Base-by-base conservation (phyloP, 768 basidiomycete species). In the Phaeotremella fagi region DNA sequence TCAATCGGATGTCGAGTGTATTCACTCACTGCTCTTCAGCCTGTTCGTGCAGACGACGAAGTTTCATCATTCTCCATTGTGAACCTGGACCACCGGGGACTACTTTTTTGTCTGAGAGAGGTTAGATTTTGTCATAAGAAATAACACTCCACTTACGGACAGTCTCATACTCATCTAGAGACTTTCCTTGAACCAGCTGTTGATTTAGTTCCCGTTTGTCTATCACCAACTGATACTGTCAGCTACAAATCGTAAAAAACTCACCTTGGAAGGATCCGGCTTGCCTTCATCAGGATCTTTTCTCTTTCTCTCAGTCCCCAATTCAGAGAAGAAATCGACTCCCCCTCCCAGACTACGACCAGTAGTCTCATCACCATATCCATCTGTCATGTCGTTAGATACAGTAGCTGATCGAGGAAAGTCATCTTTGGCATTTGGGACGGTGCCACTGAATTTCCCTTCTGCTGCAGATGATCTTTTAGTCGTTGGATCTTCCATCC, bases 1-100 rank as follows among this genome's bases (percentile, higher is more conserved):
- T 54, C 51, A 63, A 28, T 49, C 14, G 9, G 31, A 33, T 33
- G 16, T 26, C 16, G 6, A 4, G 23, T 38, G 27, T 12, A 41
- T 28, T n/a, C 38, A 63, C 70, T 64, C 48, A 74, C 72, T 92
- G 90, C 66, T 97, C 92, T 54, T 89, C 84, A 0, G 87, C 90
- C 2, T 87, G 81, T 71, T 98, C 94, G 68, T 89, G 92, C 0
- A 90, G 85, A 15, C 88, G 81, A 35, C 85, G 82, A 0, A 99
- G 82, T 63, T 91, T 90, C 85, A 88, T 90, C 95, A 98, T 98
- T 15, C 95, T 84, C 94, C 95, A 99, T 68, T 83, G 84, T 2
- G 89, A 90, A 11, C 94, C 94, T 3, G 91, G 87, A 1, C 90
- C 90, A 2, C 94, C 94, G 0, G 90, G 89, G 0, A 81, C 82